Evolutionary conservation across 73 alveolate genomes (phyloP), one percentile per base, ranked within the genome.

Genomic region (Tetrahymena thermophila): DNA sequence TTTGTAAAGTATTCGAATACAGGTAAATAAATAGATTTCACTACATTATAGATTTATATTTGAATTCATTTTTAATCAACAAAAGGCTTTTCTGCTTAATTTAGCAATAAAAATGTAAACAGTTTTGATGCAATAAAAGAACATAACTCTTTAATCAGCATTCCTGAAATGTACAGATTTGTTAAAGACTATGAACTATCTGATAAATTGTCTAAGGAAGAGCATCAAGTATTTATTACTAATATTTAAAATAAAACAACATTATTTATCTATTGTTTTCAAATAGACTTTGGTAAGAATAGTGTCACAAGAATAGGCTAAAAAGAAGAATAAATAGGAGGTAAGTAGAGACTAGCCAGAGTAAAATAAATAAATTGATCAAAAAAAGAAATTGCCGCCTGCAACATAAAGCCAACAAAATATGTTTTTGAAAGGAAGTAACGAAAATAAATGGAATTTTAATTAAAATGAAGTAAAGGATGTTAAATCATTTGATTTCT

Each of bases 1-100:
- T 98, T 96, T 71, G 93, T 94, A 83, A 98, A 98, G 94, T 98
- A 98, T 93, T 93, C 98, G 15, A 98, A 98, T 58, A 93, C 97
- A 35, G 98, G 98, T 71, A 71, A 71, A 56, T 56, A 9, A 56
- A 56, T 56, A 9, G 14, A 56, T 9, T 56, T 71, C 3, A 19
- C 37, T 19, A 15, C 21, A 71, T 8, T 0, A 13, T 28, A 23
- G 17, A 2, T 28, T 19, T 25, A 13, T 14, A 25, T 71, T 71
- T 71, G 2, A 4, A 28, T 9, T 1, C 19, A 19, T 50, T 50
- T 50, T 21, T 50, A 71, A 3, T n/a, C 0, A 71, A 25, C 3
- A 11, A 71, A 71, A 71, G 89, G 89, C 0, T 71, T 71, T 31
- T 23, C 35, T 25, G 89, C 42, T 71, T n/a, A 71, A 35, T 97